Percentiles rank a stretch among this genome's conserved stretches.
Conservation (phyloP, 2,329 filamentous ascomycete species). For the Neopestalotiopsis sp. region DNA sequence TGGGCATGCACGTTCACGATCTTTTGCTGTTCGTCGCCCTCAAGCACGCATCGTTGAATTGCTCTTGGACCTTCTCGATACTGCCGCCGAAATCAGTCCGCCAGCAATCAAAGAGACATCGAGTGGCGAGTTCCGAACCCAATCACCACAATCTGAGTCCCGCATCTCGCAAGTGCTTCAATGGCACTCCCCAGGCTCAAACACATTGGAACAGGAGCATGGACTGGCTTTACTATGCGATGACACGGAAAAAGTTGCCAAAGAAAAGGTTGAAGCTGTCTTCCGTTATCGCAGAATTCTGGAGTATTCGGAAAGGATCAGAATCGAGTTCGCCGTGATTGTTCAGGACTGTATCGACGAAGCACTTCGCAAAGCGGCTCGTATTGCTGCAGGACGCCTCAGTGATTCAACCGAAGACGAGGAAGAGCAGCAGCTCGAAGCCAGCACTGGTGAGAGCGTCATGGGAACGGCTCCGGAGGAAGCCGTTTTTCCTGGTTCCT, state of each 20-base stretch:
- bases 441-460: conserved; percentile 40
- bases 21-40: conserved; percentile 89
- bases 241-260: conserved; percentile 85
- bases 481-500: conserved; percentile 60
- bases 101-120: conserved; percentile 88
- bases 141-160: conserved; percentile 95
- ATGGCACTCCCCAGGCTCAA: conserved; percentile 93
- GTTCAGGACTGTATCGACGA: conserved; percentile 96
- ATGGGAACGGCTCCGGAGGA: conserved; percentile 54
- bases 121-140: conserved; percentile 81
- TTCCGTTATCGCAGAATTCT: conserved; percentile 90
- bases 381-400: conserved; percentile 82
- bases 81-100: conserved; percentile 90
- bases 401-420: conserved; percentile 74
- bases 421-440: conserved; percentile 51
- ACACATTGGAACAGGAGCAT: conserved; percentile 91
- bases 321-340: conserved; percentile 88
- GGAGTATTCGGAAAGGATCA: conserved; percentile 94
- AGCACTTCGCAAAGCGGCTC: conserved; percentile 86
- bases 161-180: conserved; percentile 92
- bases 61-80: conserved; percentile 93
- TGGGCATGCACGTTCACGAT: conserved; percentile 80
- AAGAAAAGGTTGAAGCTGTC: conserved; percentile 90
- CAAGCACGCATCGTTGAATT: conserved; percentile 93
- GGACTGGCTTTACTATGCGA: conserved; percentile 86